Evolutionary conservation across 2,329 filamentous ascomycete species (phyloP).

Genomic region (Aureobasidium sp.): DNA sequence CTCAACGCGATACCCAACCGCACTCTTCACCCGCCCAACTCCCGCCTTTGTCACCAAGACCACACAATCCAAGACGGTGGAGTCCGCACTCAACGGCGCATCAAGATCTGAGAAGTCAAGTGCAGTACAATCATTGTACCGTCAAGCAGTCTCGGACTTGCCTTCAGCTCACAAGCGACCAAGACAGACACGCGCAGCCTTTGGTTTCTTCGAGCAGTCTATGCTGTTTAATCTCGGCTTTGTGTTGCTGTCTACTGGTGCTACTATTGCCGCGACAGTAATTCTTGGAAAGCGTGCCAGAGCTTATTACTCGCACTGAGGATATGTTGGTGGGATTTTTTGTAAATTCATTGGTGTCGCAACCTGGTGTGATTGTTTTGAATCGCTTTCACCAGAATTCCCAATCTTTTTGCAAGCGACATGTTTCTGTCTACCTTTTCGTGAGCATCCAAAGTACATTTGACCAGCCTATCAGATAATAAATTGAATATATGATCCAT

Average conservation of each 20-base stretch:
- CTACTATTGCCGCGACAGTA: not conserved
- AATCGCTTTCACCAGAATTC: not conserved
- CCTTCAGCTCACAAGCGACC: conserved; percentile 26
- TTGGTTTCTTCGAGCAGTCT: conserved; percentile 34
- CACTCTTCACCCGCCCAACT: conserved; percentile 40
- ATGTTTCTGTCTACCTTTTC: not conserved
- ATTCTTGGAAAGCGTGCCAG: conserved; percentile 6
- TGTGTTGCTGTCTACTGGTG: conserved; percentile 20
- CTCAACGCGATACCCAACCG: conserved; percentile 35
- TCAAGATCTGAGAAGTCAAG: conserved; percentile 13
- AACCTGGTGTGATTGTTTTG: not conserved
- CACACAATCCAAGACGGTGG: conserved; percentile 3
- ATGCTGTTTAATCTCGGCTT: conserved; percentile 33
- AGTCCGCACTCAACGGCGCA: conserved; percentile 11
- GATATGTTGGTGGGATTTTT: not conserved
- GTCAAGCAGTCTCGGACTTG: conserved; percentile 23
- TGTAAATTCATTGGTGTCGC: no score
- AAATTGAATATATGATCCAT: no score
- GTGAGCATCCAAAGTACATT: no score
- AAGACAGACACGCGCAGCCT: conserved; percentile 28
- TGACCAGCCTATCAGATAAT: no score
- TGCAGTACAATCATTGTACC: conserved; percentile 20
- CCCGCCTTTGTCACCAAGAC: conserved; percentile 34
- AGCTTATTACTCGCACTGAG: conserved; percentile 1
- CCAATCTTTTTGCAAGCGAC: conserved; percentile 12